phyloP scores from a whole-genome alignment of 306 rosid species.

The Arachis stenosperma region DNA sequence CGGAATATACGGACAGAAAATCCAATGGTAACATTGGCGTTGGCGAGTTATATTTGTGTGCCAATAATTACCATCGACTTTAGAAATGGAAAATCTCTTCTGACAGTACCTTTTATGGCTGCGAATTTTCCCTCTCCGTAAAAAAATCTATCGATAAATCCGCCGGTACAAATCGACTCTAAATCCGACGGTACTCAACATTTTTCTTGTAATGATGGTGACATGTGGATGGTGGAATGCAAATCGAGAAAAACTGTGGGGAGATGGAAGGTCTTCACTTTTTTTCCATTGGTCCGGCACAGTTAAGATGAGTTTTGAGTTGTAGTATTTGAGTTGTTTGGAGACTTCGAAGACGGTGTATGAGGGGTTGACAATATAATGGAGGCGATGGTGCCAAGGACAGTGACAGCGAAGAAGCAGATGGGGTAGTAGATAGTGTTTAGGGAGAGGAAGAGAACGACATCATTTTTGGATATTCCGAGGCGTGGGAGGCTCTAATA shows the following conservation, averaged over 20 bases:
- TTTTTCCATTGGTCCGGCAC: slow-evolving; percentile 69
- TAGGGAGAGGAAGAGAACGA: slow-evolving; percentile 78
- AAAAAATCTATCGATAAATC: too few relatives aligned
- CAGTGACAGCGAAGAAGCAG: slow-evolving; percentile 59
- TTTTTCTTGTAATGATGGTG: not conserved
- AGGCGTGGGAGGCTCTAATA: slow-evolving; percentile 59
- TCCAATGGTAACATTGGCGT: too few relatives aligned
- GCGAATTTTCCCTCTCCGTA: too few relatives aligned
- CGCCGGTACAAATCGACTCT: too few relatives aligned
- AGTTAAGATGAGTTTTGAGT: slow-evolving; percentile 70
- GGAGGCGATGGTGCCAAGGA: slow-evolving; percentile 72
- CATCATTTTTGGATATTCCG: slow-evolving; percentile 72
- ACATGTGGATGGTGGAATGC: not conserved
- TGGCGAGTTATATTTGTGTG: too few relatives aligned
- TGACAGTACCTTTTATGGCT: too few relatives aligned
- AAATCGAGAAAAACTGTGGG: slow-evolving; percentile 59
- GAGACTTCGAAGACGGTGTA: slow-evolving; percentile 68
- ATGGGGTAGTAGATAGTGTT: slow-evolving; percentile 61
- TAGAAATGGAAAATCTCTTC: too few relatives aligned
- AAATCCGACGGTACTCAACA: too few relatives aligned
- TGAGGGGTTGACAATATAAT: slow-evolving; percentile 77
- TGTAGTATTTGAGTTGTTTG: slow-evolving; percentile 70
- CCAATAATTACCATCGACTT: too few relatives aligned
- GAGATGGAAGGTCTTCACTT: slow-evolving; percentile 54
- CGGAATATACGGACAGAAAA: too few relatives aligned